Conservation (phyloP, 257 asterid species). For the Apocynum venetum region DNA sequence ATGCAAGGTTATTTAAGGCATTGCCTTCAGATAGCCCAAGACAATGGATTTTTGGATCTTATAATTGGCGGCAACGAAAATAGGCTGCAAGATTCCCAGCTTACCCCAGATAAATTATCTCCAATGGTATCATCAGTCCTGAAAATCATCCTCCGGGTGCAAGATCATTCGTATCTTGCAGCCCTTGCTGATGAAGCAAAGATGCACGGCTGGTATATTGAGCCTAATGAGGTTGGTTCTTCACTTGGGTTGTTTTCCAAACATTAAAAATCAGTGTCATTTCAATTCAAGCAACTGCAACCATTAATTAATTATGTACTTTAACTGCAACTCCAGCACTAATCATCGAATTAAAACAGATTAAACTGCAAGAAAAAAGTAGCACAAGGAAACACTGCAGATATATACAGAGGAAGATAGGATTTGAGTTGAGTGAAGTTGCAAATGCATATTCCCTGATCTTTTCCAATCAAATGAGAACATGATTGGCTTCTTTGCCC, state of each 20-base stretch:
- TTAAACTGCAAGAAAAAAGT: conserved; percentile 50
- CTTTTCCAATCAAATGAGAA: conserved; percentile 56
- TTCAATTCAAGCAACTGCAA: not conserved
- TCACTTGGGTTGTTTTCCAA: too few species aligned
- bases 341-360: conserved; percentile 24
- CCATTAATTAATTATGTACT: not conserved
- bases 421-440: conserved; percentile 56
- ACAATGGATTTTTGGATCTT: conserved; percentile 58
- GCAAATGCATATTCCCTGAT: conserved; percentile 68
- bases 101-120: conserved; percentile 10
- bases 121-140: conserved; percentile 20
- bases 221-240: conserved; percentile 62
- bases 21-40: conserved; percentile 65
- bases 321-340: not conserved
- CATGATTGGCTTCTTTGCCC: conserved; percentile 56
- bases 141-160: conserved; percentile 15
- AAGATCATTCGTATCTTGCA: conserved; percentile 35
- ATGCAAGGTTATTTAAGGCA: conserved; percentile 37
- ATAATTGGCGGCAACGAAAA: conserved; percentile 31
- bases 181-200: conserved; percentile 47
- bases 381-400: conserved; percentile 71
- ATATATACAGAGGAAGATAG: conserved; percentile 57
- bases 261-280: too few species aligned
- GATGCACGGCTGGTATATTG: conserved; percentile 60
- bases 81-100: not conserved